Evolutionary conservation across 2,329 filamentous ascomycete genomes (phyloP).

Genomic region (Ambrosiella xylebori): DNA sequence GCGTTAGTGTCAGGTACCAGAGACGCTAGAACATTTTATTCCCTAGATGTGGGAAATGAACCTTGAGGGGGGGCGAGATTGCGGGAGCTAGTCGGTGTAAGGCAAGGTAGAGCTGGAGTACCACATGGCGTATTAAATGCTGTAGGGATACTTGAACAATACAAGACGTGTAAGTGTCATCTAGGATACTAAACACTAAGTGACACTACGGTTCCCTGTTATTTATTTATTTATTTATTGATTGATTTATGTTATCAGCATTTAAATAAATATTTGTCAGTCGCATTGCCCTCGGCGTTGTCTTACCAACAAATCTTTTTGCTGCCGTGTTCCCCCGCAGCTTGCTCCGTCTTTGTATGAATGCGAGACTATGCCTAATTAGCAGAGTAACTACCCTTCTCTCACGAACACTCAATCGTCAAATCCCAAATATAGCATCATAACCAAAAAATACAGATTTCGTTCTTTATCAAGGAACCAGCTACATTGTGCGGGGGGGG

Average conservation of each 20-base stretch:
- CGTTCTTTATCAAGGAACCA: neutral
- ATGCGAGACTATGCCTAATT: too few species aligned
- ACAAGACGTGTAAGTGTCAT: too few species aligned
- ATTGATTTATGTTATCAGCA: neutral
- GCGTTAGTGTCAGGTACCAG: slow-evolving; percentile 5
- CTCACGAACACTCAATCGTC: neutral
- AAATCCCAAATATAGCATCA: neutral
- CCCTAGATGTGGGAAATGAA: neutral
- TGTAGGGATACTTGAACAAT: neutral
- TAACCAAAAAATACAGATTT: neutral
- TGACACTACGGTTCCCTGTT: neutral
- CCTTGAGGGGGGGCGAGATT: slow-evolving; percentile 2
- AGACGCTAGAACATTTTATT: neutral
- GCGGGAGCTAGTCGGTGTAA: neutral
- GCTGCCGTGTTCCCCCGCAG: too few species aligned
- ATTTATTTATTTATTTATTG: too few species aligned
- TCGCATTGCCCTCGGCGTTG: too few species aligned
- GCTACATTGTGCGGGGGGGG: neutral
- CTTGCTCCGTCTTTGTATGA: too few species aligned
- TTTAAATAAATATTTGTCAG: too few species aligned
- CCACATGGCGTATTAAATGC: neutral
- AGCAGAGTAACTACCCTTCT: too few species aligned
- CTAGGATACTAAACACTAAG: neutral
- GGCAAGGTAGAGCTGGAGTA: neutral
- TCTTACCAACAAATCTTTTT: too few species aligned